Evolutionary conservation across 2,329 filamentous ascomycete species (phyloP).

Genomic region (Rutstroemia sp.): DNA sequence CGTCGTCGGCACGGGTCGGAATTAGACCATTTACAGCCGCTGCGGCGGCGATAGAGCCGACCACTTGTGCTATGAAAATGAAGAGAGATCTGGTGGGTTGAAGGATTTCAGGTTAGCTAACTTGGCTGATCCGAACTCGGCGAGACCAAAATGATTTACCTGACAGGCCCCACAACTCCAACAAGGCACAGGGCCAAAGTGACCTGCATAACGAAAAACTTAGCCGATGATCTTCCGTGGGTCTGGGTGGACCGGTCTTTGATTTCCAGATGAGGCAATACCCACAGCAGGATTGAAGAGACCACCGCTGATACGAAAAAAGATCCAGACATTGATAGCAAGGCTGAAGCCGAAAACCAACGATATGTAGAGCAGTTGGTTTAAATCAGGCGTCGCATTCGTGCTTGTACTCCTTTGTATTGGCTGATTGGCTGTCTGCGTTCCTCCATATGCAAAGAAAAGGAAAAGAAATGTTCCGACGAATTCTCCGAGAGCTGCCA

Average conservation of each 20-base stretch:
- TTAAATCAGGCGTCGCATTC: slow-evolving; percentile 20
- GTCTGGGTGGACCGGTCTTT: slow-evolving; percentile 21
- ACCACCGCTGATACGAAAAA: slow-evolving; percentile 43
- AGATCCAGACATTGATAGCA: slow-evolving; percentile 48
- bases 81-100: slow-evolving; percentile 19
- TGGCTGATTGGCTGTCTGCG: slow-evolving; percentile 16
- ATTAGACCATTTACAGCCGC: neutral
- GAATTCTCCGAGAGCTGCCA: slow-evolving; percentile 41
- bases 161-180: too few species aligned
- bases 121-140: too few species aligned
- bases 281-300: slow-evolving; percentile 31
- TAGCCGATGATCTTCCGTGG: slow-evolving; percentile 19
- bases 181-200: too few species aligned
- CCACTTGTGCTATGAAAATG: slow-evolving; percentile 22
- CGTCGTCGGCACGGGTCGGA: neutral
- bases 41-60: neutral
- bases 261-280: slow-evolving; percentile 23
- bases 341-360: slow-evolving; percentile 33
- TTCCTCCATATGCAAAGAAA: slow-evolving; percentile 20
- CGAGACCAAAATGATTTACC: too few species aligned
- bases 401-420: neutral
- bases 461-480: slow-evolving; percentile 38
- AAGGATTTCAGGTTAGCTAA: too few species aligned
- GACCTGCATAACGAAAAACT: too few species aligned
- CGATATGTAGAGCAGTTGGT: slow-evolving; percentile 31